These are phyloP conservation scores for Cyclocybe cylindracea DNA, from an alignment of 768 basidiomycete species.

Conservation along the genomic window DNA sequence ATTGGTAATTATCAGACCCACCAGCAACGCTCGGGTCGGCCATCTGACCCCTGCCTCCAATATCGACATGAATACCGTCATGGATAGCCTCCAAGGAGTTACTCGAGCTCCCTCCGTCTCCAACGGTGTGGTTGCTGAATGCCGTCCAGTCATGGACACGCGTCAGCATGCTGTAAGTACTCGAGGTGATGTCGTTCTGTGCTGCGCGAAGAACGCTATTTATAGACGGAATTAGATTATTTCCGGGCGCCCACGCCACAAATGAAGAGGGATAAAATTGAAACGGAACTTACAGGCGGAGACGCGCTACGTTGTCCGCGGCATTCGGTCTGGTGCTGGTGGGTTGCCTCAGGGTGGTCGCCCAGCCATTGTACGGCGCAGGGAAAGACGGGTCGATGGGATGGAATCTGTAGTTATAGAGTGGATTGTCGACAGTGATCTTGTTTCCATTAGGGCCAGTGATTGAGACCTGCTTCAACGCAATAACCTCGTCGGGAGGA, in stretches of 20 bases:
- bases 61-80: conserved; percentile 43
- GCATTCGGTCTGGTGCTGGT: conserved; percentile 21
- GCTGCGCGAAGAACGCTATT: conserved; percentile 22
- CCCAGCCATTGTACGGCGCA: conserved; percentile 29
- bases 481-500: conserved; percentile 42
- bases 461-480: conserved; percentile 31
- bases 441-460: conserved; percentile 29
- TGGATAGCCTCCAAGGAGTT: conserved; percentile 55
- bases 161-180: conserved; percentile 39
- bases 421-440: conserved; percentile 20
- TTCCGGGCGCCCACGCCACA: too few relatives aligned
- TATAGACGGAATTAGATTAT: background rate
- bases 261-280: too few relatives aligned
- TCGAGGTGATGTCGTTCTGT: conserved; percentile 26
- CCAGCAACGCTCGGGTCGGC: conserved; percentile 39
- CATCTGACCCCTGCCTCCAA: conserved; percentile 48
- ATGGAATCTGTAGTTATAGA: conserved; percentile 23
- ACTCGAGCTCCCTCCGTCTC: conserved; percentile 36
- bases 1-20: conserved; percentile 13
- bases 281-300: too few relatives aligned
- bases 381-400: conserved; percentile 29
- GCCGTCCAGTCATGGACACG: conserved; percentile 38
- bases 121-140: conserved; percentile 48
- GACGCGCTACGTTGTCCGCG: conserved; percentile 26
- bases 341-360: conserved; percentile 36